These are phyloP conservation scores for Nepenthes alata DNA, from an alignment of 179 eudicot genomes.

Conservation along the genomic window DNA sequence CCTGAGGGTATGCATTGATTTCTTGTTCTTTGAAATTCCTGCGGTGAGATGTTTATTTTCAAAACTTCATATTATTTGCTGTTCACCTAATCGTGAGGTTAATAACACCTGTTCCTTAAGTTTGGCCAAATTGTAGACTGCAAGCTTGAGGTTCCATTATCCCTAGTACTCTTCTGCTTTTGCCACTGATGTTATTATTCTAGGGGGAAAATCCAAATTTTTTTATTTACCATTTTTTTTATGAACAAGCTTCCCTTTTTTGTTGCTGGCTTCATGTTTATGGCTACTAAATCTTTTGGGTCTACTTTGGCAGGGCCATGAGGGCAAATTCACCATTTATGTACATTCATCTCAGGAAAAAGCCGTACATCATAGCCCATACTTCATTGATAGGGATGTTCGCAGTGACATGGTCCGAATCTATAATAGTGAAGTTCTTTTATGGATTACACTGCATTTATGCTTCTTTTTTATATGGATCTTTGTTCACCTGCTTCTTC, in stretches of 20 bases:
- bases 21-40: too few relatives aligned
- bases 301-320: constrained; percentile 68
- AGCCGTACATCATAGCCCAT: constrained; percentile 60
- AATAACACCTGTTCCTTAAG: too few relatives aligned
- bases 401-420: constrained; percentile 69
- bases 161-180: too few relatives aligned
- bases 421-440: background rate
- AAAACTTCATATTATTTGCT: too few relatives aligned
- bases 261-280: background rate
- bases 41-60: too few relatives aligned
- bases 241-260: background rate
- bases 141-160: too few relatives aligned
- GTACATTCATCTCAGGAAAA: constrained; percentile 78
- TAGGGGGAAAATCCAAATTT: background rate
- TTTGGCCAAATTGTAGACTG: too few relatives aligned
- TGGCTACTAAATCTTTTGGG: background rate
- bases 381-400: constrained; percentile 61
- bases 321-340: constrained; percentile 75
- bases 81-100: too few relatives aligned
- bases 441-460: too few relatives aligned
- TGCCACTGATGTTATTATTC: too few relatives aligned
- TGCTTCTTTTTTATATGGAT: background rate
- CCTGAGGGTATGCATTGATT: too few relatives aligned
- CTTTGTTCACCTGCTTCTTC: background rate
- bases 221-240: background rate